Evolutionary conservation across 805 yeast species (phyloP), one percentile per base, ranked within the genome.

Genomic region (Teunomyces panamensis): DNA sequence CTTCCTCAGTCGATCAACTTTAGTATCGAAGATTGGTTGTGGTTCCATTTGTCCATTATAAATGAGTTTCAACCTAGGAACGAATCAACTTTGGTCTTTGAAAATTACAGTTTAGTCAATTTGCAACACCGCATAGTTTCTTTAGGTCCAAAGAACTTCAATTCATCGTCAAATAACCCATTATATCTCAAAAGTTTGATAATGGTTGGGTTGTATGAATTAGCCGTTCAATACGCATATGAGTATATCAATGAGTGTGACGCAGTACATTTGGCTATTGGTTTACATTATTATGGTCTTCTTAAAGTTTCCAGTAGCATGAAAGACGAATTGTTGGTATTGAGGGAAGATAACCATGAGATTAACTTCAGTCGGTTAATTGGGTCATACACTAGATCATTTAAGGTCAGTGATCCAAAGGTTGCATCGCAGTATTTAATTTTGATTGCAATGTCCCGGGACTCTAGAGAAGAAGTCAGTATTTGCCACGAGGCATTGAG

Each of bases 21-120:
- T 32, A 87, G 95, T 49, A 80, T 91, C 42, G 98, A 92, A 65
- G 98, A 92, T 68, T 92, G 98, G 98, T 65, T 92, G 43, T 92
- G 99, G 99, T 81, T 87, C 62, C 97, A 94, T 66, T 75, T 94
- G 48, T 77, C 83, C 66, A 74, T 92, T 27, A 81, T 87, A 11
- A 80, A 83, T 47, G 92, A 88, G 57, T 54, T 55, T 46, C 53
- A 46, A n/a, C 62, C 56, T 43, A 55, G 50, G 43, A 51, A 55
- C 13, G 58, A 56, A 11, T 74, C 71, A 27, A 80, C 74, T 43
- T 79, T 85, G 30, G 69, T 83, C 9, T 81, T 80, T 60, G 96
- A 89, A 56, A 77, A 79, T 51, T 92, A 89, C 64, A 77, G 84
- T 1, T 72, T 94, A 49, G 67, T 62, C 27, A 96, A 89, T 58